Percentiles rank a stretch among this genome's conserved stretches.
phyloP scores from a whole-genome alignment of 768 basidiomycete genomes.

The Termitomyces sp. region DNA sequence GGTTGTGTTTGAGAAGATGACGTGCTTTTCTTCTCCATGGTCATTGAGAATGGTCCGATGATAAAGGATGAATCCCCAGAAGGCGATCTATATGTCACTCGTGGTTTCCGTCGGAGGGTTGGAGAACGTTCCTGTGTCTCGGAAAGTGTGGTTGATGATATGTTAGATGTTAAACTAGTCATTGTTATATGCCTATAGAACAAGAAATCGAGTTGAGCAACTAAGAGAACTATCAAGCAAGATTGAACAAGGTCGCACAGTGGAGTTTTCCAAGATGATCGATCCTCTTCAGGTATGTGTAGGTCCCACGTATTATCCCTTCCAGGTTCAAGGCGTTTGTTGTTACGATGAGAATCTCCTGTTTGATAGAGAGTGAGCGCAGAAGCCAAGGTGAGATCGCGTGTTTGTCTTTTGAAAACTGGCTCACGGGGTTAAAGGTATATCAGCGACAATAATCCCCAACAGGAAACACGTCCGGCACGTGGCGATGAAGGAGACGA shows the following conservation, averaged over 20 bases:
- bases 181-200: neutral
- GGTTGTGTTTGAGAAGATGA: slow-evolving; percentile 8
- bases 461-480: slow-evolving; percentile 12
- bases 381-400: neutral
- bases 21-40: slow-evolving; percentile 3
- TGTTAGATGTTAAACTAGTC: neutral
- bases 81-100: slow-evolving; percentile 54
- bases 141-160: neutral
- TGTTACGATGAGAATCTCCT: neutral
- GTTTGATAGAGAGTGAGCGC: neutral
- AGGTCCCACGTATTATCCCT: neutral
- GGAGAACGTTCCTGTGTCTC: slow-evolving; percentile 11
- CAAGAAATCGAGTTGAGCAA: neutral
- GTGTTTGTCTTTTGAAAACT: neutral
- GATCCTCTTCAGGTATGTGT: neutral
- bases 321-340: neutral
- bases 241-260: neutral
- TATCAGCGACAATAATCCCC: neutral
- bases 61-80: slow-evolving; percentile 23
- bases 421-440: slow-evolving; percentile 2
- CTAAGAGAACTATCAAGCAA: neutral
- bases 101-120: slow-evolving; percentile 49
- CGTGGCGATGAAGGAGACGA: slow-evolving; percentile 3
- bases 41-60: slow-evolving; percentile 8
- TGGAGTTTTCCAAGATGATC: neutral